These are phyloP conservation scores for Apophysomyces elegans DNA, from an alignment of 371 early-diverging fungal species.

Conservation along the genomic window DNA sequence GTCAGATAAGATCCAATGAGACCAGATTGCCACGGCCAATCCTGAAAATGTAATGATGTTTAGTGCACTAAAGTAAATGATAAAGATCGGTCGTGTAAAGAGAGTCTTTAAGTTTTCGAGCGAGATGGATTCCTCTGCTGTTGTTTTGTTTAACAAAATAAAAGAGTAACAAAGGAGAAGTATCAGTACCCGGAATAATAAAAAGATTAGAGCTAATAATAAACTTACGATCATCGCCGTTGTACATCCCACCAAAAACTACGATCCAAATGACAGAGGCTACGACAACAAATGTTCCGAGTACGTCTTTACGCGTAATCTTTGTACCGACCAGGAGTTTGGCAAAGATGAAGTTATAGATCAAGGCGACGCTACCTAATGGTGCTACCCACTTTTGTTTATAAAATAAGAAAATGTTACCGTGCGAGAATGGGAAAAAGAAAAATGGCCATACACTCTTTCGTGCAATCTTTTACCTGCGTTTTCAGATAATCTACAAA, in stretches of 20 bases:
- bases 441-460: slow-evolving; percentile 9
- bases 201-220: neutral
- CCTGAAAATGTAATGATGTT: slow-evolving; percentile 59
- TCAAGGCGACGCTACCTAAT: slow-evolving; percentile 69
- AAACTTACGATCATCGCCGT: slow-evolving; percentile 60
- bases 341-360: slow-evolving; percentile 76
- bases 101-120: slow-evolving; percentile 60
- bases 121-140: slow-evolving; percentile 61
- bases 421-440: neutral
- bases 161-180: too few species aligned
- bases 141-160: too few species aligned
- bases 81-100: slow-evolving; percentile 63
- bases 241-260: slow-evolving; percentile 71
- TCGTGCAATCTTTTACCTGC: slow-evolving; percentile 39
- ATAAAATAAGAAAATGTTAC: neutral
- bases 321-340: slow-evolving; percentile 69
- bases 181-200: too few species aligned
- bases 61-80: slow-evolving; percentile 68
- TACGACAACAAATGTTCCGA: slow-evolving; percentile 71
- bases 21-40: slow-evolving; percentile 59
- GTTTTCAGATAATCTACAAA: slow-evolving; percentile 69
- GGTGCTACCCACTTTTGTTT: slow-evolving; percentile 69
- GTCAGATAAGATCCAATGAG: slow-evolving; percentile 56
- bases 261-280: slow-evolving; percentile 70
- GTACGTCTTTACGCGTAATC: slow-evolving; percentile 66